Evolutionary conservation across 768 basidiomycete species (phyloP).

Genomic region (Termitomyces sp.): DNA sequence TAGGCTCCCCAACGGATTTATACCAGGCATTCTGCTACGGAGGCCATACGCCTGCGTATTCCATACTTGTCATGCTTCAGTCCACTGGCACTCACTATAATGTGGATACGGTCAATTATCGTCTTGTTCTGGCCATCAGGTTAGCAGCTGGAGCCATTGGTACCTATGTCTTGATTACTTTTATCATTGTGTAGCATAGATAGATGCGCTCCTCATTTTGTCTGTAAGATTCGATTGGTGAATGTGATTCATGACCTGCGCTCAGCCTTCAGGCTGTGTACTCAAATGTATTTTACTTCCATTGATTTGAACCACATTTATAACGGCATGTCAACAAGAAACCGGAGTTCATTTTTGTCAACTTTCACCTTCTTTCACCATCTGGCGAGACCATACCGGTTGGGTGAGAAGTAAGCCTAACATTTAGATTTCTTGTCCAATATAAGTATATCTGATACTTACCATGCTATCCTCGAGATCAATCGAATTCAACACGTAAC

Average conservation of each 20-base stretch:
- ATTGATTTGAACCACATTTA: too few species aligned
- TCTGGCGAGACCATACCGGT: too few species aligned
- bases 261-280: not conserved
- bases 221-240: not conserved
- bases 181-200: slow-evolving; percentile 6
- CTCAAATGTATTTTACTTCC: too few species aligned
- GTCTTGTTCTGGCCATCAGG: slow-evolving; percentile 53
- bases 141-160: slow-evolving; percentile 18
- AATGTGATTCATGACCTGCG: too few species aligned
- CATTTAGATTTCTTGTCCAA: not conserved
- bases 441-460: not conserved
- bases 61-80: slow-evolving; percentile 24
- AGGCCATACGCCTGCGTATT: slow-evolving; percentile 22
- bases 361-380: too few species aligned
- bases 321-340: not conserved
- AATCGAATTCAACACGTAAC: not conserved
- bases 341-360: too few species aligned
- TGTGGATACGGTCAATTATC: slow-evolving; percentile 60
- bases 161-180: slow-evolving; percentile 19
- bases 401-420: not conserved
- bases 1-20: slow-evolving; percentile 25
- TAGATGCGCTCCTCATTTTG: not conserved
- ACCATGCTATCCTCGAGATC: not conserved
- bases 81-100: slow-evolving; percentile 25
- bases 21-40: slow-evolving; percentile 26